A percentile compares a stretch with the other conserved stretches of the same genome.
Conservation (phyloP, 805 yeast genomes). For the Metschnikowia lunata region DNA sequence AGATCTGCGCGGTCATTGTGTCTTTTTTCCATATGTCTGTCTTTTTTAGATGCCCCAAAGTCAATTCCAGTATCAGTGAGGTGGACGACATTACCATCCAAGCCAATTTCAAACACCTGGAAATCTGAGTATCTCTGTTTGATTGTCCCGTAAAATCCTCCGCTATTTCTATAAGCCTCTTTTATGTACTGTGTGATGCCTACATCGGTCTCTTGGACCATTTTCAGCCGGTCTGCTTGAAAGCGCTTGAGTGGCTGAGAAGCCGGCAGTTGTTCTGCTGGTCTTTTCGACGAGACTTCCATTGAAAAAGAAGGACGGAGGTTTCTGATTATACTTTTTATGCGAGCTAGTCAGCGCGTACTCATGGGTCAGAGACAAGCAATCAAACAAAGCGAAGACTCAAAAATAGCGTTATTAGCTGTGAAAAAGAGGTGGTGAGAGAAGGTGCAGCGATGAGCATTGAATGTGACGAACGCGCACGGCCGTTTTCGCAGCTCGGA, state of each 20-base stretch:
- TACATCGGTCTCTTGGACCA: slow-evolving; percentile 72
- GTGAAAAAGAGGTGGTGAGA: too few species aligned
- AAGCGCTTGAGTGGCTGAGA: slow-evolving; percentile 2
- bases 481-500: too few species aligned
- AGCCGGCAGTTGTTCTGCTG: background rate
- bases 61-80: slow-evolving; percentile 69
- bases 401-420: too few species aligned
- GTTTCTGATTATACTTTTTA: background rate
- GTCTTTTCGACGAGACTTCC: slow-evolving; percentile 2
- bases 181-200: slow-evolving; percentile 77
- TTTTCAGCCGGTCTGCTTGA: slow-evolving; percentile 7
- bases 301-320: background rate
- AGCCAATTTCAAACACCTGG: slow-evolving; percentile 81
- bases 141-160: slow-evolving; percentile 72
- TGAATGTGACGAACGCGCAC: too few species aligned
- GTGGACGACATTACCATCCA: slow-evolving; percentile 66
- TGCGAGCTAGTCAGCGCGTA: slow-evolving; percentile 8
- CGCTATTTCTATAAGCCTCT: slow-evolving; percentile 30
- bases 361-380: slow-evolving; percentile 1
- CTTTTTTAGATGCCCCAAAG: slow-evolving; percentile 42
- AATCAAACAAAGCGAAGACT: too few species aligned
- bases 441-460: too few species aligned
- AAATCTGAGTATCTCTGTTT: slow-evolving; percentile 93
- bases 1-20: slow-evolving; percentile 35
- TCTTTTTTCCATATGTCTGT: slow-evolving; percentile 41